Evolutionary conservation across 306 rosid genomes (phyloP).

Genomic region (Castanopsis chinensis): DNA sequence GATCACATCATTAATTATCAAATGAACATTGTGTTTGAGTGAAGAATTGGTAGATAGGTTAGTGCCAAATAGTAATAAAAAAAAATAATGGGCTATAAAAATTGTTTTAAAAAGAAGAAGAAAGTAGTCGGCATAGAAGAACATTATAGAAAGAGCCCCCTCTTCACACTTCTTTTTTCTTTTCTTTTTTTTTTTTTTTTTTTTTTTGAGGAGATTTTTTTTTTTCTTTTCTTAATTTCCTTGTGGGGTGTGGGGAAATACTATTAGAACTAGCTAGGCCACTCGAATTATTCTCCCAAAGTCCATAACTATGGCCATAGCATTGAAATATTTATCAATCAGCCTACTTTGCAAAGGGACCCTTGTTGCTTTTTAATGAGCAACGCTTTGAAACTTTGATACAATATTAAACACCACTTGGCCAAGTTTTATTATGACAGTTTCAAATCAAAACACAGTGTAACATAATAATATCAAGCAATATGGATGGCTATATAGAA

Average conservation of each 20-base stretch:
- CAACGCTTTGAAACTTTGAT: constrained; percentile 34
- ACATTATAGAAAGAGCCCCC: constrained; percentile 26
- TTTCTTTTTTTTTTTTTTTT: too few relatives aligned
- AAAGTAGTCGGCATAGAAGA: too few relatives aligned
- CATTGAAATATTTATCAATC: constrained; percentile 32
- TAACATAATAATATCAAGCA: not conserved
- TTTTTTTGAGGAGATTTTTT: too few relatives aligned
- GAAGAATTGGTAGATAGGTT: too few relatives aligned
- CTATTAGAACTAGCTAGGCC: constrained; percentile 17
- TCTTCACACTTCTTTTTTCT: constrained; percentile 27
- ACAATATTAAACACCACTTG: constrained; percentile 16
- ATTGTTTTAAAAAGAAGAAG: not conserved
- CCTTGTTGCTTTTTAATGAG: constrained; percentile 34
- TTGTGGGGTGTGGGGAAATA: constrained; percentile 45
- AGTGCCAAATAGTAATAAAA: not conserved
- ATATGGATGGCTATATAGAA: not conserved
- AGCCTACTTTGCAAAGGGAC: constrained; percentile 36
- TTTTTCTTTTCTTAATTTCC: constrained; percentile 21
- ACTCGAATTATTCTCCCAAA: constrained; percentile 25
- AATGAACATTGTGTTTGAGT: too few relatives aligned
- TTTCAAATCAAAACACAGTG: constrained; percentile 31
- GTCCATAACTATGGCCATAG: constrained; percentile 44
- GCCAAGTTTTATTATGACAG: constrained; percentile 37
- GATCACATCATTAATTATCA: too few relatives aligned
- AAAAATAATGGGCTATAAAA: constrained; percentile 32